These are phyloP conservation scores for Beauveria sp. DNA, from an alignment of 2,329 filamentous ascomycete species.

Conservation along the genomic window DNA sequence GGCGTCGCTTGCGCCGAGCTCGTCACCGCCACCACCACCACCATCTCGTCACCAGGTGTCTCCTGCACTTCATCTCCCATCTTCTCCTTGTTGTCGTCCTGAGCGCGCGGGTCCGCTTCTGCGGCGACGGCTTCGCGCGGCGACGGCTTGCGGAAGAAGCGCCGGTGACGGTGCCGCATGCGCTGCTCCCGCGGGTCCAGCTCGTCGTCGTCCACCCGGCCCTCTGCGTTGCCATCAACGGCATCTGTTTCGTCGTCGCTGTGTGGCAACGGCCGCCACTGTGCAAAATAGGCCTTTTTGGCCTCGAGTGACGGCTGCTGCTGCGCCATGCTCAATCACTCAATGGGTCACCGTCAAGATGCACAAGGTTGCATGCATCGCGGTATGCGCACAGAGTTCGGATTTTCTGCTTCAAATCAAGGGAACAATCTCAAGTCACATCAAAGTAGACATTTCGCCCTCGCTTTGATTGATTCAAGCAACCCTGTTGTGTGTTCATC, in stretches of 20 bases:
- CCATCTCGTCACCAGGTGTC: background rate
- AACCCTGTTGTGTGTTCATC: too few species aligned
- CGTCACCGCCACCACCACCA: background rate
- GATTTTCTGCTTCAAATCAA: background rate
- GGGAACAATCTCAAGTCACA: background rate
- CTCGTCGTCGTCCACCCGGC: slow-evolving; percentile 20
- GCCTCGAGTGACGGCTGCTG: slow-evolving; percentile 23
- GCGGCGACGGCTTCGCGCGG: background rate
- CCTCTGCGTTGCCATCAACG: background rate
- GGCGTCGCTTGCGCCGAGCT: slow-evolving; percentile 1
- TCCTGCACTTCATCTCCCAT: background rate
- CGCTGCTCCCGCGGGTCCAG: slow-evolving; percentile 25
- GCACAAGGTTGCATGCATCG: background rate
- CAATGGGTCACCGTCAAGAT: background rate
- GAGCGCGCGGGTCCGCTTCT: too few species aligned
- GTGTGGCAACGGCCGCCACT: slow-evolving; percentile 27
- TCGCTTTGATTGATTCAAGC: too few species aligned
- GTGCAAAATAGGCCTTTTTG: slow-evolving; percentile 40
- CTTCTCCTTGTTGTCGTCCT: too few species aligned
- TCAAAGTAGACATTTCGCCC: background rate
- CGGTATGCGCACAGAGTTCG: background rate
- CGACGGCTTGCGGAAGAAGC: slow-evolving; percentile 20
- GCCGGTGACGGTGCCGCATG: slow-evolving; percentile 22
- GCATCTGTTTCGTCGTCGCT: slow-evolving; percentile 21
- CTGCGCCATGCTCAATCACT: slow-evolving; percentile 16